These are phyloP conservation scores for Kurtzmaniella quercitrusa DNA, from an alignment of 1,139 yeast species.

Conservation along the genomic window DNA sequence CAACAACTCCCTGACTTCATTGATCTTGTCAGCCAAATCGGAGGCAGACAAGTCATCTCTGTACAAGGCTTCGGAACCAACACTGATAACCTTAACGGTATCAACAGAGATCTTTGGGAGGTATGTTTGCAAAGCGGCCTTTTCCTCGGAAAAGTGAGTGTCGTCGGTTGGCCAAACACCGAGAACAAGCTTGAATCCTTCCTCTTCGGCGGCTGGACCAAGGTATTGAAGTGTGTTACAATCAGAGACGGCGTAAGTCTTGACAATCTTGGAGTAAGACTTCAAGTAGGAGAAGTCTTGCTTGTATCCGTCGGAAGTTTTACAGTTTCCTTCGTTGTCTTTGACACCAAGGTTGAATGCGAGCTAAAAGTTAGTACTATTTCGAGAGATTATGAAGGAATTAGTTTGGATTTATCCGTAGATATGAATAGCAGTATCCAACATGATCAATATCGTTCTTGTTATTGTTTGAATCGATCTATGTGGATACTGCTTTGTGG, in stretches of 20 bases:
- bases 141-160: conserved; percentile 66
- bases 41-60: conserved; percentile 75
- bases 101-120: conserved; percentile 67
- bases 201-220: conserved; percentile 81
- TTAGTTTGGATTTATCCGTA: no score
- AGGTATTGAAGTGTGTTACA: conserved; percentile 79
- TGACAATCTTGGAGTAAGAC: conserved; percentile 56
- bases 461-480: no score
- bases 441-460: no score
- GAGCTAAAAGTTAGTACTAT: conserved; percentile 33
- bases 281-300: conserved; percentile 57
- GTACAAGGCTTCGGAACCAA: conserved; percentile 91
- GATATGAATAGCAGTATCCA: no score
- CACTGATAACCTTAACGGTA: conserved; percentile 70
- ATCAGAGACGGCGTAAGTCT: conserved; percentile 83
- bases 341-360: conserved; percentile 84
- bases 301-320: conserved; percentile 61
- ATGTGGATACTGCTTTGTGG: no score
- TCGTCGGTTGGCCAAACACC: conserved; percentile 93
- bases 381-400: no score
- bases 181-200: conserved; percentile 67
- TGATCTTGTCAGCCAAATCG: conserved; percentile 61
- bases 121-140: conserved; percentile 60
- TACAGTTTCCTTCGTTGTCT: conserved; percentile 67
- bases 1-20: conserved; percentile 53